Conservation (phyloP, 129 eudicot genomes). For the Helianthus annuus region DNA sequence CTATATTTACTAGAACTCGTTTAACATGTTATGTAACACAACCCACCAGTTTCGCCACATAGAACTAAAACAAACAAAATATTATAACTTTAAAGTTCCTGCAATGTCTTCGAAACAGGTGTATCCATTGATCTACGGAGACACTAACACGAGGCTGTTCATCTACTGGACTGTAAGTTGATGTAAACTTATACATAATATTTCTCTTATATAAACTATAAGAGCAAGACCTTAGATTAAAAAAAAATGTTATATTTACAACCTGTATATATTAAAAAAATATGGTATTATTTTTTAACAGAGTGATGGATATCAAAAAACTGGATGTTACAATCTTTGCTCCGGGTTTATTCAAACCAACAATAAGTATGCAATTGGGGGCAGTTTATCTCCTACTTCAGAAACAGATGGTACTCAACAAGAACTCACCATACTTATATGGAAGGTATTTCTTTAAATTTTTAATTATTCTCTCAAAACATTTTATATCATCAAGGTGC, state of each 20-base stretch:
- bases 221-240: not conserved
- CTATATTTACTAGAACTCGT: not conserved
- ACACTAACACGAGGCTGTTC: conserved; percentile 85
- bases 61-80: not conserved
- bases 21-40: not conserved
- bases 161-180: conserved; percentile 94
- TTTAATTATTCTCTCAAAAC: conserved; percentile 4
- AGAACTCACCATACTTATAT: conserved; percentile 71
- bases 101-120: conserved; percentile 47
- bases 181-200: not conserved
- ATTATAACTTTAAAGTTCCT: not conserved
- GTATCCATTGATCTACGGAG: conserved; percentile 75
- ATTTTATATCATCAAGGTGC: not conserved
- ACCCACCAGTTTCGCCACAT: not conserved
- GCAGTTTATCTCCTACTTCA: conserved; percentile 67
- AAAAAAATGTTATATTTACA: not conserved
- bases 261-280: too few relatives aligned
- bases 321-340: conserved; percentile 92
- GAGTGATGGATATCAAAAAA: conserved; percentile 95
- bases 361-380: conserved; percentile 75
- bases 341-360: conserved; percentile 80
- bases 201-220: not conserved
- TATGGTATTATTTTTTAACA: conserved; percentile 29
- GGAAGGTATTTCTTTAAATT: conserved; percentile 58
- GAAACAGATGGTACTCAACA: conserved; percentile 56